A percentile compares a stretch with the other conserved stretches of the same genome.
These are phyloP conservation scores for Kokia cookei DNA, from an alignment of 441 rosid genomes.

Conservation along the genomic window DNA sequence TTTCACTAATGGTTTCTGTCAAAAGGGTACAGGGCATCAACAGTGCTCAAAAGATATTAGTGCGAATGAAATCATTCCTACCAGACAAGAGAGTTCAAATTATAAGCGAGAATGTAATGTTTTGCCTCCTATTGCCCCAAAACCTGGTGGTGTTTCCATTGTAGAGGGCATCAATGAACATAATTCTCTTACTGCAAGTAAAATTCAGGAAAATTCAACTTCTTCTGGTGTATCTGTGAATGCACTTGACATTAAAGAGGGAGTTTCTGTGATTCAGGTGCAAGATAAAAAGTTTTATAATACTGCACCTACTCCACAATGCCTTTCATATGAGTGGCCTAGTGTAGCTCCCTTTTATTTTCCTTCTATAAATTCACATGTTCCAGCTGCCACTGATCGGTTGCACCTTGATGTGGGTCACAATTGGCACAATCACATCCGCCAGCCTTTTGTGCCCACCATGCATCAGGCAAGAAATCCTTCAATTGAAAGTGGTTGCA, in stretches of 20 bases:
- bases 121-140: slow-evolving; percentile 20
- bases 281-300: slow-evolving; percentile 29
- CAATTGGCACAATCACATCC: slow-evolving; percentile 74
- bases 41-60: slow-evolving; percentile 1
- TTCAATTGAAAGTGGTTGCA: slow-evolving; percentile 62
- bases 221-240: slow-evolving; percentile 24
- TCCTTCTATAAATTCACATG: slow-evolving; percentile 66
- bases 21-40: slow-evolving; percentile 10
- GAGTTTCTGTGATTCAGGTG: slow-evolving; percentile 28
- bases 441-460: slow-evolving; percentile 70
- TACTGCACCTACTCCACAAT: slow-evolving; percentile 40
- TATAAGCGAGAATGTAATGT: slow-evolving; percentile 20
- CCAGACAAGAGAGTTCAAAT: slow-evolving; percentile 20
- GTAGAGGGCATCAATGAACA: slow-evolving; percentile 25
- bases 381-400: slow-evolving; percentile 89
- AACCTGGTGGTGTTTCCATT: slow-evolving; percentile 21
- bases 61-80: slow-evolving; percentile 16
- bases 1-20: slow-evolving; percentile 19
- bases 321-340: slow-evolving; percentile 86
- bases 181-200: slow-evolving; percentile 26
- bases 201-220: slow-evolving; percentile 24
- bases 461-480: slow-evolving; percentile 76
- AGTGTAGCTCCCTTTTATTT: slow-evolving; percentile 69
- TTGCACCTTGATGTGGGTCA: slow-evolving; percentile 94
- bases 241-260: slow-evolving; percentile 32